Base-by-base conservation (phyloP, 768 basidiomycete species). In the Hemileccinum impolitum region DNA sequence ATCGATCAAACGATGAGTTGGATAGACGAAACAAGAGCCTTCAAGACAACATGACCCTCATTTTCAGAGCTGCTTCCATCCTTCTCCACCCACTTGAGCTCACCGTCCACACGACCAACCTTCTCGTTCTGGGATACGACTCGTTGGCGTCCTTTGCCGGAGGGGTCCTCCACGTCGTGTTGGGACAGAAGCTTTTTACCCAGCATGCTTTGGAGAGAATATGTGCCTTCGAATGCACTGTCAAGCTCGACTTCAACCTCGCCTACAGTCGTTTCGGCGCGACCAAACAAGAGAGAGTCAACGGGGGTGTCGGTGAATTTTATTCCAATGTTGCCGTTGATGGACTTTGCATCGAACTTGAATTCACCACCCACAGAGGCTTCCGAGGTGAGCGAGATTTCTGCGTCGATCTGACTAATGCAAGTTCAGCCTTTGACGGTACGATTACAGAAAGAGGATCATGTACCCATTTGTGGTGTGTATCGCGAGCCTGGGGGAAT, bases 401-500 rank as follows among this genome's bases (percentile, higher is more conserved):
- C 51, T 23, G 65, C 52, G 15, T 56, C 28, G 21, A 67, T 49
- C n/a, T 28, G 21, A 3, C 65, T 68, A 39, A 26, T 43, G 23
- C 3, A 30, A 31, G 34, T 36, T 66, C 39, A 55, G 48, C 6
- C 28, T 44, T 15, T 3, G 2, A 38, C 14, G 3, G 14, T 18
- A 3, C 10, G 13, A 3, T 11, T 14, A 25, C 5, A 18, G 15
- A 28, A 52, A 6, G 26, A 18, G 3, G 17, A 15, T 19, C 8
- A 57, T 72, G 31, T 57, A 78, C 79, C 69, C 71, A 48, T 81
- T 79, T 23, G 49, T 65, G 2, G 76, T 75, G 18, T 47, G 54
- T 40, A 78, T 57, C 9, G 39, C 35, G 49, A 79, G 52, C 11
- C 54, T 51, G 18, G 71, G 59, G 1, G 69, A 47, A 18, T 59